Base-by-base conservation (phyloP, 2,329 filamentous ascomycete species). In the Cercospora brassicicola region DNA sequence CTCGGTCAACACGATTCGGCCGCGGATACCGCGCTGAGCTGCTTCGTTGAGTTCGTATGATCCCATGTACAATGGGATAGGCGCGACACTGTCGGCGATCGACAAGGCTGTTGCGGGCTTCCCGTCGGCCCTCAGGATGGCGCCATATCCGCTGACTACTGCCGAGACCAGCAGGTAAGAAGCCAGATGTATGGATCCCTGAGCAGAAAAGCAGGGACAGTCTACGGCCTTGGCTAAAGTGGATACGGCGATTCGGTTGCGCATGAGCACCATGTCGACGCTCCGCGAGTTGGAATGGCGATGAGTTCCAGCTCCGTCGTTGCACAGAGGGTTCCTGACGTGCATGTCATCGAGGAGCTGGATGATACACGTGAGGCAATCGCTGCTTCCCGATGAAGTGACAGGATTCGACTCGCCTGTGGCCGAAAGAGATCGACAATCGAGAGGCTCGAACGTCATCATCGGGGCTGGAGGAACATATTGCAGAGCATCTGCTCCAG, bases 231-330 rank as follows among this genome's bases (percentile, higher is more conserved):
- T 39, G 39, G 42, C 30, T 30, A 67, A 53, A n/a, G 60, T 57
- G 18, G 53, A 59, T 31, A 63, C 39, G 23, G 33, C 59, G 26
- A 36, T 60, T 51, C 65, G 59, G 26, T 67, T 67, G 6, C 53
- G 33, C 15, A 53, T 56, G n/a, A 67, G 65, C 9, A 67, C 65
- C 28, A 51, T 62, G 48, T 67, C 65, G 59, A 67, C 42, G 28
- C 39, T 61, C n/a, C 57, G 33, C 51, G 55, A 33, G 15, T 18
- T 13, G 7, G 55, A 6, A 7, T 55, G 28, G 26, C 18, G 56
- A 23, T 56, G 15, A 15, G 13, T 26, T 53, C 42, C 18, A n/a
- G 15, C 57, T 30, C 15, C 42, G 7, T 57, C 57, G 36, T 33
- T 56, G 39, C 59, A 62, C 26, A 45, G 36, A 28, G 59, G 59